Conservation (phyloP, 768 basidiomycete genomes). For the Mrakia frigida region DNA sequence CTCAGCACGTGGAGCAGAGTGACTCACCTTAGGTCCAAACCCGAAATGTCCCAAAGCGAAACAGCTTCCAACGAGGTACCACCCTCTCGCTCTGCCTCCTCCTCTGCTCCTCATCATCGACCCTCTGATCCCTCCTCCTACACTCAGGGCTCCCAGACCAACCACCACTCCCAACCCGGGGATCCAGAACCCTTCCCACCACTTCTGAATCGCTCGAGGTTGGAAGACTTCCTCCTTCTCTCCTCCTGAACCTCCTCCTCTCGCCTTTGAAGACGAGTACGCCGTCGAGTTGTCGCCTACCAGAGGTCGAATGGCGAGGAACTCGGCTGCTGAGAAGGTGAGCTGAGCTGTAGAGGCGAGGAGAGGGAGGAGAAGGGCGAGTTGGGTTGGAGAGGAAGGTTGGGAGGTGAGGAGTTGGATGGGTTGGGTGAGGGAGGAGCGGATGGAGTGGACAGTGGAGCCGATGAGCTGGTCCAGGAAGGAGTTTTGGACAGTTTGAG, state of each 20-base stretch:
- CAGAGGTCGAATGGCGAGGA: not conserved
- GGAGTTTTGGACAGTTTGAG: not conserved
- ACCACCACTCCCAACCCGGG: constrained; percentile 4
- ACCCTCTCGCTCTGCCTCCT: constrained; percentile 4
- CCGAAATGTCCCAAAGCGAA: constrained; percentile 1
- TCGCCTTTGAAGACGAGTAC: not conserved
- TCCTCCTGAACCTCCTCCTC: not conserved
- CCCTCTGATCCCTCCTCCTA: not conserved
- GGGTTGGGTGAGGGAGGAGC: not conserved
- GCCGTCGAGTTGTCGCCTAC: not conserved
- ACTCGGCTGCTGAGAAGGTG: not conserved
- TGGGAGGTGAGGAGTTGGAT: not conserved
- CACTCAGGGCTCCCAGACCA: not conserved
- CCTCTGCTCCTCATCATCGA: constrained; percentile 10
- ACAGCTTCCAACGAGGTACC: not conserved
- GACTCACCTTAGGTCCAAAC: not conserved
- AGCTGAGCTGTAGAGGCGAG: not conserved
- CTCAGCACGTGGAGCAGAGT: not conserved
- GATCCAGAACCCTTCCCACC: constrained; percentile 18
- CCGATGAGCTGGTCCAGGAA: not conserved
- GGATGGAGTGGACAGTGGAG: not conserved
- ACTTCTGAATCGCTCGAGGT: not conserved
- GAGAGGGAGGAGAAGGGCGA: constrained; percentile 4
- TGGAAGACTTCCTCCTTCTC: constrained; percentile 17
- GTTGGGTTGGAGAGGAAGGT: not conserved